Base-by-base conservation (phyloP, 106 monocot genomes). In the Hemerocallis citrina region DNA sequence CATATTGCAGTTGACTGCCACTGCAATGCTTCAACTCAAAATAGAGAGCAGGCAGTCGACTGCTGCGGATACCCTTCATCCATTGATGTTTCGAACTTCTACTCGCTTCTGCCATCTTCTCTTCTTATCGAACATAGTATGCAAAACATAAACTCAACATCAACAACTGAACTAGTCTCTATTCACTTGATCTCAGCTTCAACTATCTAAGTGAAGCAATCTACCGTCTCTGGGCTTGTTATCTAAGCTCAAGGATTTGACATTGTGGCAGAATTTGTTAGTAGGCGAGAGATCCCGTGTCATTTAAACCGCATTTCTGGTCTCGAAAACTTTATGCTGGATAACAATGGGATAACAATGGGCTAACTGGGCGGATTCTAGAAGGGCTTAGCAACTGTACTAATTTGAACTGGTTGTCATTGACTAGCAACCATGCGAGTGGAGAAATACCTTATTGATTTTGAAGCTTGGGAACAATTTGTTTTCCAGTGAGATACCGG, bases 381-480 rank as follows among this genome's bases (percentile, higher is more conserved):
- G 59, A 58, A 13, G 68, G 66, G 10, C 73, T 92, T 46, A 14
- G 49, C 22, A 86, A 83, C 66, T 86, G 85, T 59, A 77, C 79
- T n/a, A 54, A 52, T 21, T 61, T 92, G 28, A 92, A 86, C 86
- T 92, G 91, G 91, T 74, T 92, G 23, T 92, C 91, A 22, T 57
- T 92, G 20, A 77, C 91, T 4, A 77, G 91, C 72, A 92, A 92
- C 75, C 68, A 55, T 43, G 57, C 86, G 38, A 63, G 60, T 59
- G 91, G 91, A 36, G 36, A 42, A 11, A 80, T 92, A 51, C 91
- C 91, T 0, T 42, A 77, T 0, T 86, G 23, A 92, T 92, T 29
- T 70, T 92, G 6, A 92, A 92, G 75, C 82, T 92, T 7, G 79
- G 86, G 6, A 92, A 92, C 82, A 92, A 92, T 51, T 92, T 86